Evolutionary conservation across 441 rosid species (phyloP).

Genomic region (Pelargonium australe): DNA sequence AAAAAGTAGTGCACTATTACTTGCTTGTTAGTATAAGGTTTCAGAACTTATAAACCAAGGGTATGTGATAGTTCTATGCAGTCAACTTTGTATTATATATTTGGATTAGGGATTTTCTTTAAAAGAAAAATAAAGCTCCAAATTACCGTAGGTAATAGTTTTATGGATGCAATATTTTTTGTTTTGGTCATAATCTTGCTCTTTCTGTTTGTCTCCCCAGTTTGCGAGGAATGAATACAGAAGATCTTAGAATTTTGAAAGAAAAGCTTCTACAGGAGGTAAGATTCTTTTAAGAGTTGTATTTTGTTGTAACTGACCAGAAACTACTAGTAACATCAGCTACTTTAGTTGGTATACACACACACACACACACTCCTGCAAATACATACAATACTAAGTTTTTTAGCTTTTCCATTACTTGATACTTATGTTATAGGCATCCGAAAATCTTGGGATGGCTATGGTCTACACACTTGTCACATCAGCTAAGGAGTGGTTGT

Average conservation of each 20-base stretch:
- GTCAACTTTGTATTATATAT: not conserved
- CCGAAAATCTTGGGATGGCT: slow-evolving; percentile 94
- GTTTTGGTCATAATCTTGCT: slow-evolving; percentile 11
- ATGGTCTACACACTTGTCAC: slow-evolving; percentile 86
- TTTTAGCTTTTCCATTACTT: slow-evolving; percentile 6
- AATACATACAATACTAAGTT: not conserved
- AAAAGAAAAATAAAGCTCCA: not conserved
- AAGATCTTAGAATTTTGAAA: slow-evolving; percentile 67
- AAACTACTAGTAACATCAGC: slow-evolving; percentile 1
- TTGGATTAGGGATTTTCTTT: not conserved
- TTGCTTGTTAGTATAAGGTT: not conserved
- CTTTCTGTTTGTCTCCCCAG: slow-evolving; percentile 34
- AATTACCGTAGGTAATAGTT: not conserved
- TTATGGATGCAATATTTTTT: slow-evolving; percentile 5
- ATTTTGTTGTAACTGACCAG: not conserved
- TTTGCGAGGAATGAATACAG: slow-evolving; percentile 65
- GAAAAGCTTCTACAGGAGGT: slow-evolving; percentile 94
- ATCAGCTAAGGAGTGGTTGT: slow-evolving; percentile 90
- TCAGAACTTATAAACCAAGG: not conserved
- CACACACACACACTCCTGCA: not conserved
- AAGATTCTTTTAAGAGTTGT: slow-evolving; percentile 9
- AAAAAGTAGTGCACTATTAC: slow-evolving; percentile 2
- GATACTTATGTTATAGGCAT: slow-evolving; percentile 46
- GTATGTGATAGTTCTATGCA: not conserved
- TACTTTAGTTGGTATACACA: not conserved